Base-by-base conservation (phyloP, 1,284 basidiomycete genomes). In the Malassezia psittaci region DNA sequence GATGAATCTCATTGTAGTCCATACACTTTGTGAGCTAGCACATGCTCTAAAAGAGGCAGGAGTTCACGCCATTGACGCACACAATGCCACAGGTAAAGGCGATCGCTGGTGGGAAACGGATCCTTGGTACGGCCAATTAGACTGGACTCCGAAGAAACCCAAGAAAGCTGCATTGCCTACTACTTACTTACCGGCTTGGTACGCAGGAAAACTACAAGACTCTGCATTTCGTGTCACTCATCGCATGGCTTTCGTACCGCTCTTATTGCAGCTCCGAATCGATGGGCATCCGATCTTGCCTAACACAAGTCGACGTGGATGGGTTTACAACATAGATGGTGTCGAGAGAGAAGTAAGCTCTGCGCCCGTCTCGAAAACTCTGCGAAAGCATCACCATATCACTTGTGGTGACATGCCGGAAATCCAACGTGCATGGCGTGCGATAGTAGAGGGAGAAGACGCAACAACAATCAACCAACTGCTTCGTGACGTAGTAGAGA, bases 121-220 rank as follows among this genome's bases (percentile, higher is more conserved):
- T 74, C 81, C 84, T 2, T 98, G 91, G 91, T 77, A 90, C 15
- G 81, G 80, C 46, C 94, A 99, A 74, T 78, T 98, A 50, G 91
- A 99, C 74, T 98, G 93, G 93, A 84, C 86, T 1, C 88, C 88
- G 0, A 96, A 96, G 76, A 79, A 82, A 2, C 83, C 85, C 5
- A 41, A 50, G 21, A 24, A 41, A 11, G 48, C 38, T 18, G 21
- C 39, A 35, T 9, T 39, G 16, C 43, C 43, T 5, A 24, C 21
- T 5, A 12, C 11, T 5, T 35, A 52, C 0, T 55, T 67, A 10
- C 69, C 68, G 1, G 38, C 55, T 10, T 72, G 68, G 69, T 69
- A 65, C 39, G 59, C 63, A 13, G 65, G 65, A 37, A 52, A 55
- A n/a, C 60, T 69, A 1, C 34, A 64, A 10, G 53, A 60, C 9